Evolutionary conservation across 768 basidiomycete species (phyloP).

Genomic region (Cyclocybe aegerita): DNA sequence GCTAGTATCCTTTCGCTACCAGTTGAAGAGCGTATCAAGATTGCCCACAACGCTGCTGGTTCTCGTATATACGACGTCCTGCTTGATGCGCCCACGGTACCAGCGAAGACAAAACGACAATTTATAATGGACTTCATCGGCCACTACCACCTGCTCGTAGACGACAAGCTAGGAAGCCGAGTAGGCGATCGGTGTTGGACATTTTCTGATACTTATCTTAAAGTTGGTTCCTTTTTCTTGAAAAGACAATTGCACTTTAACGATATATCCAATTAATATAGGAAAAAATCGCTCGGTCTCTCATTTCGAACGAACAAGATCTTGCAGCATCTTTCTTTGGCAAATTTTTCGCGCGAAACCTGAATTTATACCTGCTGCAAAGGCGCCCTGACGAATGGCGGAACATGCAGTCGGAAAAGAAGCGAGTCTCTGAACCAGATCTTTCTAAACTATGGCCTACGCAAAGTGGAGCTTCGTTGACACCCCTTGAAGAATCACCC

Average conservation of each 20-base stretch:
- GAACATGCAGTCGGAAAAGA: constrained; percentile 56
- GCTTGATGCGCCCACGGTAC: constrained; percentile 66
- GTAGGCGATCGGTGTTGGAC: constrained; percentile 92
- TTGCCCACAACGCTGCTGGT: constrained; percentile 55
- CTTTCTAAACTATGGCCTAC: constrained; percentile 1
- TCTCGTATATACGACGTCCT: constrained; percentile 82
- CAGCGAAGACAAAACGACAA: constrained; percentile 62
- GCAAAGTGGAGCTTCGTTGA: not conserved
- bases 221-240: constrained; percentile 44
- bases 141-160: constrained; percentile 76
- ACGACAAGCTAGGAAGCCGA: constrained; percentile 88
- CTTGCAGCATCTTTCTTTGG: constrained; percentile 83
- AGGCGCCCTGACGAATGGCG: constrained; percentile 87
- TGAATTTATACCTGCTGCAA: constrained; percentile 76
- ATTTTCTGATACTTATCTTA: constrained; percentile 89
- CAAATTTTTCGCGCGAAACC: constrained; percentile 79
- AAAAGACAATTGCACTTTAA: constrained; percentile 4
- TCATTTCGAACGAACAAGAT: constrained; percentile 67
- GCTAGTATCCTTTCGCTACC: constrained; percentile 58
- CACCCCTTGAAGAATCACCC: constrained; percentile 1
- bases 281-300: constrained; percentile 90
- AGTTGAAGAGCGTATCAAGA: constrained; percentile 54
- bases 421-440: constrained; percentile 19
- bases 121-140: constrained; percentile 78
- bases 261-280: constrained; percentile 24